Conservation (phyloP, 2,329 filamentous ascomycete genomes). For the Xylaria sp. region DNA sequence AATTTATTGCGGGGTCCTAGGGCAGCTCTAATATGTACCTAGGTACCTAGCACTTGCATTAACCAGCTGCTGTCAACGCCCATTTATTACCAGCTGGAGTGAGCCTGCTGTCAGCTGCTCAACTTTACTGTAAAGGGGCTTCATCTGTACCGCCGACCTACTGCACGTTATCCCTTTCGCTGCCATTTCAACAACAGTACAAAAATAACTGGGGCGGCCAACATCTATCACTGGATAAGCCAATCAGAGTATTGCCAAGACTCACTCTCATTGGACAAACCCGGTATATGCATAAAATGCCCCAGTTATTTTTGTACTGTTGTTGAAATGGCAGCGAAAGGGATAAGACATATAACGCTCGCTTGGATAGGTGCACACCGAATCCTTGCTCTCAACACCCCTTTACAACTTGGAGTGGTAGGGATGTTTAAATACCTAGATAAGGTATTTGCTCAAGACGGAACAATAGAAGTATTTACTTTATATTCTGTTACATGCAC, state of each 20-base stretch:
- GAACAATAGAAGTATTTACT: conserved; percentile 1
- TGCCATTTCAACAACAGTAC: too few relatives aligned
- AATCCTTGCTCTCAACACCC: not conserved
- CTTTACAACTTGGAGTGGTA: not conserved
- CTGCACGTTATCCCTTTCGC: too few relatives aligned
- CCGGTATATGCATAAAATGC: too few relatives aligned
- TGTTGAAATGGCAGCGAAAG: too few relatives aligned
- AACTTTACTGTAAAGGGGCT: not conserved
- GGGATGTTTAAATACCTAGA: not conserved
- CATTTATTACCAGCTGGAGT: not conserved
- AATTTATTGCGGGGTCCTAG: conserved; percentile 43
- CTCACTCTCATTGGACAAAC: too few relatives aligned
- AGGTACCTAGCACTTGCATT: not conserved
- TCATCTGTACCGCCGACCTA: too few relatives aligned
- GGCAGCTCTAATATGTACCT: conserved; percentile 35
- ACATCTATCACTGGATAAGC: too few relatives aligned
- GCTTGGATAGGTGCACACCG: not conserved
- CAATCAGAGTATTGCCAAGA: too few relatives aligned
- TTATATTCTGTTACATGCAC: conserved; percentile 25
- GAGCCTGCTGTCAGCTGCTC: not conserved
- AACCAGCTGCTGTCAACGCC: not conserved
- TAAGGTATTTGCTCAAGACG: not conserved
- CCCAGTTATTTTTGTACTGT: too few relatives aligned
- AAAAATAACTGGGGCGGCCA: too few relatives aligned
- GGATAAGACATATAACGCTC: not conserved